Base-by-base conservation (phyloP, 1,139 yeast genomes). In the Lipomyces yarrowii region DNA sequence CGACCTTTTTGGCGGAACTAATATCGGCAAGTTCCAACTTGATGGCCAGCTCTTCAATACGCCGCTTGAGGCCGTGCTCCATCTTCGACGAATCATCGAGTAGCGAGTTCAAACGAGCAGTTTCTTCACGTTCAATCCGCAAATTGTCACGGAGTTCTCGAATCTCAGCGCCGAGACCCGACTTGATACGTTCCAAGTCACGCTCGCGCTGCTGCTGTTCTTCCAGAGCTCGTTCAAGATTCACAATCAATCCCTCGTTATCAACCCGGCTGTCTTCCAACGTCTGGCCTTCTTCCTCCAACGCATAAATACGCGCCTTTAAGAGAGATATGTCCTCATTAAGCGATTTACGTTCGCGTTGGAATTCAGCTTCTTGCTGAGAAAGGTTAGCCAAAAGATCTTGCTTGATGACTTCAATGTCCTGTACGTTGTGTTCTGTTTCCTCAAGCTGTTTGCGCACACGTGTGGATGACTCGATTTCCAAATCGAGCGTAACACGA, bases 361-460 rank as follows among this genome's bases (percentile, higher is more conserved):
- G 78, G 69, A 84, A 84, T 63, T 88, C 91, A 3, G 77, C 74
- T 70, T 89, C 93, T 69, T 88, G 84, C 33, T 87, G 82, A 0
- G 87, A 78, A 84, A 89, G 81, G 72, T 89, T 89, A 8, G 88
- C 90, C 53, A 87, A 76, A 35, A 89, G 77, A 71, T 89, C 92
- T 42, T 82, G 80, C 73, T 88, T 89, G 81, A 87, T 83, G 2
- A 71, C 68, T 64, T 70, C 70, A 21, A 64, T 63, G 46, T 68
- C 70, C 23, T 56, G 65, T 2, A 68, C 35, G 51, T 60, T 64
- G 42, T 69, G 64, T 7, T 72, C 71, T 2, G 73, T 69, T 21
- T 74, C 76, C 30, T 71, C 69, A 13, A 75, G 59, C 30, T 72
- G 68, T 6, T 57, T 60, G 39, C 71, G 70, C 56, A 69, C 62